phyloP scores from a whole-genome alignment of 2,329 filamentous ascomycete genomes.

The Teratosphaeria destructans region DNA sequence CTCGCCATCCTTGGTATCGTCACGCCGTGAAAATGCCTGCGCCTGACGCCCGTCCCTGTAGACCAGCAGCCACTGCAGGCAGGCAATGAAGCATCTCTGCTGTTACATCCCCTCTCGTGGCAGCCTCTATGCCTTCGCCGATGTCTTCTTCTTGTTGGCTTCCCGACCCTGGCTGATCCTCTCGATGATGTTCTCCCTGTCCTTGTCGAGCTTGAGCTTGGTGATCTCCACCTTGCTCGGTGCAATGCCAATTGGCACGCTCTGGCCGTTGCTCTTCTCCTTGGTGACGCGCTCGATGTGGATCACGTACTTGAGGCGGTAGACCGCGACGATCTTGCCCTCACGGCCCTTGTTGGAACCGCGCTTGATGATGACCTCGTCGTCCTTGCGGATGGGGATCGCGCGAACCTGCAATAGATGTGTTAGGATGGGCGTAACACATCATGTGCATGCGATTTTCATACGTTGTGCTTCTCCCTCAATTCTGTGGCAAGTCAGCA shows the following conservation, averaged over 20 bases:
- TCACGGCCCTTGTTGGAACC: slow-evolving; percentile 95
- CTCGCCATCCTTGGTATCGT: slow-evolving; percentile 1
- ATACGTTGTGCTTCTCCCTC: slow-evolving; percentile 96
- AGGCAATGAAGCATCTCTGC: slow-evolving; percentile 24
- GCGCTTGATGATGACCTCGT: slow-evolving; percentile 70
- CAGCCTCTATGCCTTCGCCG: slow-evolving; percentile 26
- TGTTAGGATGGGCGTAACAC: slow-evolving; percentile 7
- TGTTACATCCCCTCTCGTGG: slow-evolving; percentile 9
- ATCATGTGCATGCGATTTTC: slow-evolving; percentile 10
- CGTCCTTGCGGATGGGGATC: slow-evolving; percentile 96
- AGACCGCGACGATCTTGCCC: slow-evolving; percentile 96
- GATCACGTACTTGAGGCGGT: slow-evolving; percentile 95
- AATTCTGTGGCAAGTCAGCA: slow-evolving; percentile 46
- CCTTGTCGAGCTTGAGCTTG: slow-evolving; percentile 98
- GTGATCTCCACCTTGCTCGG: slow-evolving; percentile 96
- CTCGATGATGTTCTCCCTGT: slow-evolving; percentile 79
- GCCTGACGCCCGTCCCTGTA: background rate
- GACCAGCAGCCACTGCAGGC: background rate
- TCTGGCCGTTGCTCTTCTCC: slow-evolving; percentile 96
- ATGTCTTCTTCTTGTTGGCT: slow-evolving; percentile 53
- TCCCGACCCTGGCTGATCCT: slow-evolving; percentile 74
- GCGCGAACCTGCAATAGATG: slow-evolving; percentile 60
- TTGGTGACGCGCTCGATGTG: slow-evolving; percentile 94
- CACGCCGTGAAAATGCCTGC: background rate
- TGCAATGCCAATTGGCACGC: slow-evolving; percentile 86